These are phyloP conservation scores for Fusarium virguliforme DNA, from an alignment of 2,329 filamentous ascomycete species.

Conservation along the genomic window DNA sequence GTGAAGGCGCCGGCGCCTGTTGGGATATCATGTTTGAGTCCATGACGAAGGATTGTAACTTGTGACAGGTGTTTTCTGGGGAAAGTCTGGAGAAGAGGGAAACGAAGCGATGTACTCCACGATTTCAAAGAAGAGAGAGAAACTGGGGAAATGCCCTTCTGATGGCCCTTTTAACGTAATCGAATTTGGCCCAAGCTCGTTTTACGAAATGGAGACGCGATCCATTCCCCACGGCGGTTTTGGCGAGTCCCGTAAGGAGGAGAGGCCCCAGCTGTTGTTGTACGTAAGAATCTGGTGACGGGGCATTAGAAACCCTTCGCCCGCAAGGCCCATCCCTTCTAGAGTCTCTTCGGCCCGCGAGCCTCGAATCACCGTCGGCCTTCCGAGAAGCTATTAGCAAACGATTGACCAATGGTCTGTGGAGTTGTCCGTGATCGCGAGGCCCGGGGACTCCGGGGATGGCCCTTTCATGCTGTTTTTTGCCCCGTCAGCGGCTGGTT, in stretches of 20 bases:
- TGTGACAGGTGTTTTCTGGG: background rate
- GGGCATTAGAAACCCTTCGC: conserved; percentile 2
- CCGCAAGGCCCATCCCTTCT: conserved; percentile 7
- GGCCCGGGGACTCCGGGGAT: background rate
- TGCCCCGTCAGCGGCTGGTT: conserved; percentile 2
- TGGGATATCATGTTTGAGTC: conserved; percentile 13
- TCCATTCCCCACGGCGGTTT: conserved; percentile 4
- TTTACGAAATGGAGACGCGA: conserved; percentile 4
- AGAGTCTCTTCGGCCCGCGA: conserved; percentile 10
- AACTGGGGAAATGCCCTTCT: conserved; percentile 8
- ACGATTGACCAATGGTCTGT: conserved; percentile 10
- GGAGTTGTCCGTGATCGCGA: background rate
- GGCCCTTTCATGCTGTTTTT: background rate
- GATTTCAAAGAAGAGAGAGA: conserved; percentile 9
- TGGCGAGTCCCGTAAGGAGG: conserved; percentile 5
- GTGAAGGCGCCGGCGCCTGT: background rate
- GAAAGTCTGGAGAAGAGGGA: background rate
- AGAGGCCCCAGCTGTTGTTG: conserved; percentile 13
- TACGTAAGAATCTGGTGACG: conserved; percentile 39
- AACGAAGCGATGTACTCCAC: conserved; percentile 6
- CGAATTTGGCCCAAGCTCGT: conserved; percentile 1
- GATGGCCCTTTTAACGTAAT: conserved; percentile 5
- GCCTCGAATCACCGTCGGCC: conserved; percentile 11
- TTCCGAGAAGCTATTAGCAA: conserved; percentile 13
- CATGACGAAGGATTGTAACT: conserved; percentile 14